Base-by-base conservation (phyloP, 768 basidiomycete species). In the Pulveroboletus sp. region DNA sequence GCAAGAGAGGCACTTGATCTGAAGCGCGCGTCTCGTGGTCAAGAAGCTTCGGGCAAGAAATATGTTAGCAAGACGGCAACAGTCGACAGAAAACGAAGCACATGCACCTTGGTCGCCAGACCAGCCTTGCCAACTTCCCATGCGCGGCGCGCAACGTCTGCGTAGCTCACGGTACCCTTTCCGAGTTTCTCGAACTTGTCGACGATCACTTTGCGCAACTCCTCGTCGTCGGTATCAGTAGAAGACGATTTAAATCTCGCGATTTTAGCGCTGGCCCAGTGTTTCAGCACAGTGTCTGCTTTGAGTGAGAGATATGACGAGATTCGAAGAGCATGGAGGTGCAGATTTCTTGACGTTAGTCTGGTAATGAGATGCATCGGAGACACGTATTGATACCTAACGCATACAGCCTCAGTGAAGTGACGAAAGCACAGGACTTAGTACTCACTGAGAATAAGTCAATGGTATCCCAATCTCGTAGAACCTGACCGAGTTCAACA, bases 221-320 rank as follows among this genome's bases (percentile, higher is more conserved):
- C 84, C 31, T 86, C 86, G 56, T 96, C 93, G 19, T 80, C 84
- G 17, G 71, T 71, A 12, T 82, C 70, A 12, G 83, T 83, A 1
- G 79, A 68, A 0, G 80, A 73, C 0, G 85, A 74, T 53, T 82
- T 81, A 11, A 90, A 83, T 14, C 79, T 81, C 41, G 82, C 67
- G 49, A 99, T 96, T 68, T 96, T 95, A 2, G 91, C 86, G 51
- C 83, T 85, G 1, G 96, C 96, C 96, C 96, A 99, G 63, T 98
- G 95, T 55, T 85, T 89, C 35, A 99, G 73, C 1, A 98, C 93
- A 0, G 81, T 78, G 55, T 93, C 88, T 1, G 93, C 87, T 44
- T 89, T 86, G 38, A 98, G 74, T 14, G 80, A 78, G 26, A 98
- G 78, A 69, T 84, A 93, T 1, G 81, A 76, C 3, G 94, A 93